phyloP scores from a whole-genome alignment of 768 basidiomycete genomes.

The Psilocybe sp. region DNA sequence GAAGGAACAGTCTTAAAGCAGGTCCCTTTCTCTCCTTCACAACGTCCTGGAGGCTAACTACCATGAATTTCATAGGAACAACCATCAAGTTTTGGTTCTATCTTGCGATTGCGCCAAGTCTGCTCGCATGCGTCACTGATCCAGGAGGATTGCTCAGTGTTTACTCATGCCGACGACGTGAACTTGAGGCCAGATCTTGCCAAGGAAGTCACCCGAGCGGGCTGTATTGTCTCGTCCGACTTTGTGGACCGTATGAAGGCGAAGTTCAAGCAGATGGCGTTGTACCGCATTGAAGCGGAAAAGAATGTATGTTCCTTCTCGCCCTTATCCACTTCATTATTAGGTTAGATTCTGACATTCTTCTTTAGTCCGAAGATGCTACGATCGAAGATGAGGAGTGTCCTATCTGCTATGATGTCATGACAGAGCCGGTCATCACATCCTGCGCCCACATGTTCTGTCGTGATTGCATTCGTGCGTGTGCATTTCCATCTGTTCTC shows the following conservation, averaged over 20 bases:
- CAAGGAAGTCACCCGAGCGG: conserved; percentile 45
- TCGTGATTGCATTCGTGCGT: conserved; percentile 52
- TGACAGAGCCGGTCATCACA: conserved; percentile 54
- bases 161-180: conserved; percentile 37
- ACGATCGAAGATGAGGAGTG: conserved; percentile 58
- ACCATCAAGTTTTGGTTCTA: conserved; percentile 50
- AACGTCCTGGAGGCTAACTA: background rate
- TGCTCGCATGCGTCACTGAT: conserved; percentile 70
- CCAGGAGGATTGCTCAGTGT: conserved; percentile 49
- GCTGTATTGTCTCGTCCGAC: conserved; percentile 37
- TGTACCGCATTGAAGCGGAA: conserved; percentile 50
- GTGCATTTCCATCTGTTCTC: background rate
- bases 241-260: conserved; percentile 51
- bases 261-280: conserved; percentile 38
- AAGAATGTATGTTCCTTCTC: conserved; percentile 34
- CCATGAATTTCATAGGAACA: conserved; percentile 37
- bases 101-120: conserved; percentile 60
- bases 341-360: background rate
- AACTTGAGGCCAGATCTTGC: conserved; percentile 29
- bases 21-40: conserved; percentile 7
- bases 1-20: conserved; percentile 70
- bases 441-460: conserved; percentile 64
- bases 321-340: background rate
- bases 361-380: conserved; percentile 41
- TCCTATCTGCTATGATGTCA: conserved; percentile 61